Base-by-base conservation (phyloP, 257 asterid species). In the Verbascum thapsus region DNA sequence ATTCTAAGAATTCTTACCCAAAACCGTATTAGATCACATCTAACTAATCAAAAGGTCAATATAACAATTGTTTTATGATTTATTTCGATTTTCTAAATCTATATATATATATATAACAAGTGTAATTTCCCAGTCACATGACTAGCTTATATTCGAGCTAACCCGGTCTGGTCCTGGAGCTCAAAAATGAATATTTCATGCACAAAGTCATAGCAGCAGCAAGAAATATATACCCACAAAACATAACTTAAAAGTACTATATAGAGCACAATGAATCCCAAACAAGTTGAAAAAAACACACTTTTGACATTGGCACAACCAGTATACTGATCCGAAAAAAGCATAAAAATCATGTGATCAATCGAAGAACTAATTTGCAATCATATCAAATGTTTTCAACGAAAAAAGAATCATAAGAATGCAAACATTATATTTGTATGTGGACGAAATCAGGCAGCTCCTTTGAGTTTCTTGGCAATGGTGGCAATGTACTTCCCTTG, bases 401-500 rank as follows among this genome's bases (percentile, higher is more conserved):
- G 11, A 43, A 50, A 13, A 3, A n/a, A 58, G 15, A 50, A 64
- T 56, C 4, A 19, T 47, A 63, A 59, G 49, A 62, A 54, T 61
- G 72, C 61, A 56, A 54, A 54, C 71, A 12, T 59, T 56, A 45
- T 69, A 15, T 67, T n/a, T 22, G 69, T 68, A 32, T 66, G 6
- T 20, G 57, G 39, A 41, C 61, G 47, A 54, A 45, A 67, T 80
- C 73, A 83, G 65, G 74, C 68, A 42, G 67, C 54, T 63, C 68
- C 61, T 62, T 80, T 83, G 34, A 83, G 81, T 71, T 83, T 80
- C 77, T 78, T 80, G 72, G 90, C 56, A 50, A 83, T 71, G 55
- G 77, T 40, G 57, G 90, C 86, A 30, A 83, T 70, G 80, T 75
- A 76, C 71, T 80, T 80, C 61, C 90, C 86, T 61, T 78, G 84